Conservation (phyloP, 208 protist genomes). For the Lotmaria passim region DNA sequence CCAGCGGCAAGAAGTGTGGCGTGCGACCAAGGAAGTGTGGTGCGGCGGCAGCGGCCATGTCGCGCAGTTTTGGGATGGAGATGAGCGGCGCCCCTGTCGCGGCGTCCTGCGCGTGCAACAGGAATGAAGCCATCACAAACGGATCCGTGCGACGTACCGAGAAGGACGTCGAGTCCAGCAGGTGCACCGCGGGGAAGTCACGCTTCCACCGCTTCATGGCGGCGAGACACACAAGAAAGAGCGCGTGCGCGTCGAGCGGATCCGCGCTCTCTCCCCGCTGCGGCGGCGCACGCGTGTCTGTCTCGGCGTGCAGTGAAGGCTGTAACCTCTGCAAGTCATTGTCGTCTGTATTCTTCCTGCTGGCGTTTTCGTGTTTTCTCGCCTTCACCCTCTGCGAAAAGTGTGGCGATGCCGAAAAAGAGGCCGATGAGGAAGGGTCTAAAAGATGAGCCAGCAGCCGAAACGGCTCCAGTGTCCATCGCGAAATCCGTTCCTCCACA, state of each 20-base stretch:
- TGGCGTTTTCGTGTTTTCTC: too few species aligned
- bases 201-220: conserved; percentile 43
- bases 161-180: conserved; percentile 34
- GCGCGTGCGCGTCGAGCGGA: conserved; percentile 24
- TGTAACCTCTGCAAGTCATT: too few species aligned
- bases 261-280: neutral
- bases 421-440: too few species aligned
- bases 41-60: conserved; percentile 26
- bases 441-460: neutral
- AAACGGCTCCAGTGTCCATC: conserved; percentile 33
- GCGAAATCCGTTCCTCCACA: conserved; percentile 8
- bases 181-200: conserved; percentile 19
- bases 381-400: too few species aligned
- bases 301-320: too few species aligned
- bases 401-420: too few species aligned
- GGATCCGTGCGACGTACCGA: conserved; percentile 58
- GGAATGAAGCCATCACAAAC: conserved; percentile 52
- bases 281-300: too few species aligned
- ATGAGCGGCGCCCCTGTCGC: conserved; percentile 25
- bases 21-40: conserved; percentile 32
- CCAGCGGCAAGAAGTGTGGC: conserved; percentile 25
- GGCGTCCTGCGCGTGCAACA: conserved; percentile 28
- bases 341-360: too few species aligned
- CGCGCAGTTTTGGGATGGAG: conserved; percentile 42
- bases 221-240: conserved; percentile 33